These are phyloP conservation scores for Lipomyces kockii DNA, from an alignment of 805 yeast genomes.

Conservation along the genomic window DNA sequence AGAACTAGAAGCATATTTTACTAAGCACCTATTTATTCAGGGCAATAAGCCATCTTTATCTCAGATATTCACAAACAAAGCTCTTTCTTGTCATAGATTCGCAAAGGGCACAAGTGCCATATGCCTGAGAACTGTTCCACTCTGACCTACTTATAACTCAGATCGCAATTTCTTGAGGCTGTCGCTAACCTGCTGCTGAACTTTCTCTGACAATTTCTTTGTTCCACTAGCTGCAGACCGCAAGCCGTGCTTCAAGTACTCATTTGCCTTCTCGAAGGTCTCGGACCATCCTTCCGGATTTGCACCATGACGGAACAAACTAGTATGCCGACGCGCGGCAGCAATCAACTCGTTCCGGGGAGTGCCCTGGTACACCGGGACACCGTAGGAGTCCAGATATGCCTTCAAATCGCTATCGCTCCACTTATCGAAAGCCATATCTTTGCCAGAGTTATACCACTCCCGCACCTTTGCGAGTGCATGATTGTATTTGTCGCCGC, in stretches of 20 bases:
- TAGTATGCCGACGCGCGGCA: slow-evolving; percentile 29
- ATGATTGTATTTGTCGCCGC: slow-evolving; percentile 46
- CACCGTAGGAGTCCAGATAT: slow-evolving; percentile 58
- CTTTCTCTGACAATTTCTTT: slow-evolving; percentile 18
- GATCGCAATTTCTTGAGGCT: slow-evolving; percentile 14
- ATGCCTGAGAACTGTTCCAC: not conserved
- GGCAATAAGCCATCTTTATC: not conserved
- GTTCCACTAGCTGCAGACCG: slow-evolving; percentile 21
- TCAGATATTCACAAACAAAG: not conserved
- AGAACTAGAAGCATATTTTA: slow-evolving; percentile 47
- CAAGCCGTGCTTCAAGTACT: slow-evolving; percentile 18
- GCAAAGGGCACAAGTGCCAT: not conserved
- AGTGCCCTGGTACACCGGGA: slow-evolving; percentile 32
- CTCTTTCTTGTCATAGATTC: not conserved
- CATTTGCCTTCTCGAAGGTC: slow-evolving; percentile 20
- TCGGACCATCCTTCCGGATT: slow-evolving; percentile 24
- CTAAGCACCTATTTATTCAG: slow-evolving; percentile 5
- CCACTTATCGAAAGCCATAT: slow-evolving; percentile 57
- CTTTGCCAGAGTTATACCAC: slow-evolving; percentile 48
- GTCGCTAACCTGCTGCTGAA: slow-evolving; percentile 16
- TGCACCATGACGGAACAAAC: slow-evolving; percentile 31
- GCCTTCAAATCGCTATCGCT: slow-evolving; percentile 57
- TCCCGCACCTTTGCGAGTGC: slow-evolving; percentile 49
- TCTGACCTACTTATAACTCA: not conserved
- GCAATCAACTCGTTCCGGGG: slow-evolving; percentile 38